Evolutionary conservation across 139 green algal genomes (phyloP), one percentile per base, ranked within the genome.

Genomic region (Klebsormidium nitens): DNA sequence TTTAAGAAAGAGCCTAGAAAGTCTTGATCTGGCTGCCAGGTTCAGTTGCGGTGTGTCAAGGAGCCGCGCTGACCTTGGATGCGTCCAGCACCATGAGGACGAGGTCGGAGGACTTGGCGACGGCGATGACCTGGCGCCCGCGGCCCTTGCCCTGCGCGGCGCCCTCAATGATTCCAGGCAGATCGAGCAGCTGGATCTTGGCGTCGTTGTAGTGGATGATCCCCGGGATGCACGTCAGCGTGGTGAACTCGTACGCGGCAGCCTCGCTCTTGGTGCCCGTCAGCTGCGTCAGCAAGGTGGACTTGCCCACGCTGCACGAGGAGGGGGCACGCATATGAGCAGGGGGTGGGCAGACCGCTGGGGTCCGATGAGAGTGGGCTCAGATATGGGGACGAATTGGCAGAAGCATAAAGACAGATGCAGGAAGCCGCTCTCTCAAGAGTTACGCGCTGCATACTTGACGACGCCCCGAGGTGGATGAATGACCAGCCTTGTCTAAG

Each of bases 151-250:
- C 94, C 76, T 97, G 65, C 1, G 87, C 82, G 19, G 94, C 95
- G 1, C 95, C 95, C 76, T 99, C 95, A 66, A 99, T 99, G 77
- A 99, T 99, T 26, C 95, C 95, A 0, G 95, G 95, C 72, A 98
- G 71, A 87, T 99, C 95, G 68, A 99, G 86, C 72, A 99, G 86
- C 85, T 98, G 93, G 46, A 99, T 98, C 77, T 99, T 99, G 50
- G 93, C 87, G 50, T 97, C 91, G 56, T 98, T 98, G 88, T 99
- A 98, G 74, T 98, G 93, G 77, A 99, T 98, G 31, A 98, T 88
- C 47, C 80, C 95, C 64, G 87, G 87, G 60, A 97, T 96, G 86
- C 95, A 99, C 1, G 94, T 99, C 0, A 99, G 85, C 0, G 93
- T 99, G 8, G 94, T 99, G 82, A 99, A 99, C 80, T 98, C 95